Conservation (phyloP, 768 basidiomycete genomes). For the Gloeophyllum trabeum region DNA sequence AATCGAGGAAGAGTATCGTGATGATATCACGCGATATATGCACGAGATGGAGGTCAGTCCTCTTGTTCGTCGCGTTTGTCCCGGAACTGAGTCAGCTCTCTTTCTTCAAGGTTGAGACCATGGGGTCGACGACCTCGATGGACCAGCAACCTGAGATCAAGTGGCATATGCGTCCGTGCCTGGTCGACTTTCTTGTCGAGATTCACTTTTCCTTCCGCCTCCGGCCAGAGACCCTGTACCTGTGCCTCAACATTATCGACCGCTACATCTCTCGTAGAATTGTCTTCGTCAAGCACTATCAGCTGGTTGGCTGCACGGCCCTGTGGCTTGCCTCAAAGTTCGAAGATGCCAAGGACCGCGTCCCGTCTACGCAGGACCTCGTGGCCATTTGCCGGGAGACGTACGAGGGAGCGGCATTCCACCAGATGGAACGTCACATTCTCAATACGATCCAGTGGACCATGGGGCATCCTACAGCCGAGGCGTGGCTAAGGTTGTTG, state of each 20-base stretch:
- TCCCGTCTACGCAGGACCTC: conserved; percentile 91
- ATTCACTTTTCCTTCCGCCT: conserved; percentile 97
- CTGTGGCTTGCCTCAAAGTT: conserved; percentile 99
- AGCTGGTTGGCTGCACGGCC: conserved; percentile 96
- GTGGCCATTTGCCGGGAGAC: conserved; percentile 92
- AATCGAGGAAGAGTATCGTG: conserved; percentile 90
- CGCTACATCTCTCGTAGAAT: conserved; percentile 98
- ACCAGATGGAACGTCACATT: conserved; percentile 99
- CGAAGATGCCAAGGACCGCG: conserved; percentile 97
- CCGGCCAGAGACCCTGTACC: conserved; percentile 96
- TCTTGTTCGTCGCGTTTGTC: background rate
- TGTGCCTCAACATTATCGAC: conserved; percentile 97
- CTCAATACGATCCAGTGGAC: conserved; percentile 94
- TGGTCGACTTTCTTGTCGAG: conserved; percentile 98
- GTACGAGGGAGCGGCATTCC: conserved; percentile 94
- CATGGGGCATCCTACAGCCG: conserved; percentile 94
- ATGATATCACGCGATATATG: conserved; percentile 92
- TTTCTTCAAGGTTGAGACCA: conserved; percentile 55
- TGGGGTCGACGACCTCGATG: conserved; percentile 92
- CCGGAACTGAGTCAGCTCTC: conserved; percentile 7
- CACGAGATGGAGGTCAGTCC: conserved; percentile 92
- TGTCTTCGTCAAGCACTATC: conserved; percentile 98
- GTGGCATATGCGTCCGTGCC: conserved; percentile 99
- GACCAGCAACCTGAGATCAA: conserved; percentile 98
- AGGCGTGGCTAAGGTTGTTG: conserved; percentile 88